These are phyloP conservation scores for Leishmania gerbilli DNA, from an alignment of 208 protist species.

Conservation along the genomic window DNA sequence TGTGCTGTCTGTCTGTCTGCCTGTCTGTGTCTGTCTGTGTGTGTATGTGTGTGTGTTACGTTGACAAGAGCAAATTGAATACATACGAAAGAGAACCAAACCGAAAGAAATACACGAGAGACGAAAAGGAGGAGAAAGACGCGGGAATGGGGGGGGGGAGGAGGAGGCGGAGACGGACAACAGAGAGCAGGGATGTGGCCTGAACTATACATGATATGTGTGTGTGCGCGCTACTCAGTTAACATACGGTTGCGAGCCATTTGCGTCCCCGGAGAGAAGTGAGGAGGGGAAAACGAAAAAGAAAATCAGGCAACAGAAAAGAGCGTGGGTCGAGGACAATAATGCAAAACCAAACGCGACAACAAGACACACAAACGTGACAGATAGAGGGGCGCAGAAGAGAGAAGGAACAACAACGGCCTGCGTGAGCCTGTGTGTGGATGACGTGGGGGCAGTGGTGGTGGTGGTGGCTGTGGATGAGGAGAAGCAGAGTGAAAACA, in stretches of 20 bases:
- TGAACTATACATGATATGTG: slow-evolving; percentile 10
- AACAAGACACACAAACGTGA: slow-evolving; percentile 26
- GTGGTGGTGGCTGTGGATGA: neutral
- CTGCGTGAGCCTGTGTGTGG: slow-evolving; percentile 9
- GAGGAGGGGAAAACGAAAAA: slow-evolving; percentile 12
- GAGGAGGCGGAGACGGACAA: neutral
- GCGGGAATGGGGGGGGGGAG: neutral
- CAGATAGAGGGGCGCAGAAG: neutral
- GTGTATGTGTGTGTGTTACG: neutral
- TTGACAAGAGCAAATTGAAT: slow-evolving; percentile 6
- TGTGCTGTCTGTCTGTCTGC: too few relatives aligned
- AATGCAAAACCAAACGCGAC: neutral
- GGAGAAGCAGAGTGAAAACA: slow-evolving; percentile 6
- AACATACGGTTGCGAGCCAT: neutral
- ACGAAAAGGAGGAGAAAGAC: slow-evolving; percentile 5
- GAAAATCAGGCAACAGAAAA: slow-evolving; percentile 5
- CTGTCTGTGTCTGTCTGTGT: neutral
- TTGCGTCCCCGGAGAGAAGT: neutral
- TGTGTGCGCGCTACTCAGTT: neutral
- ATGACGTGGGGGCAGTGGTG: neutral
- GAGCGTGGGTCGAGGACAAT: neutral
- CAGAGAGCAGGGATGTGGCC: neutral
- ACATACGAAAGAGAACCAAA: slow-evolving; percentile 15
- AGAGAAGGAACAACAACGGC: neutral
- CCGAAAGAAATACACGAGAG: slow-evolving; percentile 6